These are phyloP conservation scores for Elaeis guineensis DNA, from an alignment of 176 grass and related monocot genomes.

Conservation along the genomic window DNA sequence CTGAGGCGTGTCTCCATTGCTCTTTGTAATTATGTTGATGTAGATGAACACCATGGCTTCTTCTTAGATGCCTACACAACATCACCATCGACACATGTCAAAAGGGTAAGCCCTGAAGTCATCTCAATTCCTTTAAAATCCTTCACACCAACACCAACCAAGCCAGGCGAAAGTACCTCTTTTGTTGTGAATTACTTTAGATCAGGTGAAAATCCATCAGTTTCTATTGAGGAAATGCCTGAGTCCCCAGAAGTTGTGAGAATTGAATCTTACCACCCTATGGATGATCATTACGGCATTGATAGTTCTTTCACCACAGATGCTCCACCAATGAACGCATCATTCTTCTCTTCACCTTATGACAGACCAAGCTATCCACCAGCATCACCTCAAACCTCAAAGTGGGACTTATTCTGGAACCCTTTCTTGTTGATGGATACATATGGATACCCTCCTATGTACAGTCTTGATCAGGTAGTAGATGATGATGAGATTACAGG, in stretches of 20 bases:
- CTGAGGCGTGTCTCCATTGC: constrained; percentile 53
- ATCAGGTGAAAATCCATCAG: constrained; percentile 59
- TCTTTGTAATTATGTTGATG: constrained; percentile 60
- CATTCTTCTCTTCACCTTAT: constrained; percentile 42
- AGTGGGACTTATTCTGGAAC: constrained; percentile 86
- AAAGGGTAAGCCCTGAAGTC: constrained; percentile 52
- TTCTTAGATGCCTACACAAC: constrained; percentile 30
- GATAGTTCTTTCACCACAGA: constrained; percentile 30
- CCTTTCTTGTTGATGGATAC: constrained; percentile 45
- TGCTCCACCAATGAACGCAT: constrained; percentile 26
- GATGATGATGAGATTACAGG: constrained; percentile 77
- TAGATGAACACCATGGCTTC: constrained; percentile 56
- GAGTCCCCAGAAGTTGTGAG: constrained; percentile 29
- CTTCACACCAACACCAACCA: background rate
- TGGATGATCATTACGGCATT: constrained; percentile 29
- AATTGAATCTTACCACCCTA: constrained; percentile 47
- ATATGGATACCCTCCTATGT: constrained; percentile 36
- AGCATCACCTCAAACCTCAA: constrained; percentile 53
- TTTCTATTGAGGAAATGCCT: constrained; percentile 56
- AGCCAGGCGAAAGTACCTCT: constrained; percentile 26
- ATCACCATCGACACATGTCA: constrained; percentile 29
- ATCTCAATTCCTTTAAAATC: constrained; percentile 16
- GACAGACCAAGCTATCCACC: constrained; percentile 48
- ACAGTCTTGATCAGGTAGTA: constrained; percentile 40
- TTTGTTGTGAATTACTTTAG: constrained; percentile 64